Evolutionary conservation across 2,329 filamentous ascomycete genomes (phyloP).

Genomic region (Xylariaceae sp.): DNA sequence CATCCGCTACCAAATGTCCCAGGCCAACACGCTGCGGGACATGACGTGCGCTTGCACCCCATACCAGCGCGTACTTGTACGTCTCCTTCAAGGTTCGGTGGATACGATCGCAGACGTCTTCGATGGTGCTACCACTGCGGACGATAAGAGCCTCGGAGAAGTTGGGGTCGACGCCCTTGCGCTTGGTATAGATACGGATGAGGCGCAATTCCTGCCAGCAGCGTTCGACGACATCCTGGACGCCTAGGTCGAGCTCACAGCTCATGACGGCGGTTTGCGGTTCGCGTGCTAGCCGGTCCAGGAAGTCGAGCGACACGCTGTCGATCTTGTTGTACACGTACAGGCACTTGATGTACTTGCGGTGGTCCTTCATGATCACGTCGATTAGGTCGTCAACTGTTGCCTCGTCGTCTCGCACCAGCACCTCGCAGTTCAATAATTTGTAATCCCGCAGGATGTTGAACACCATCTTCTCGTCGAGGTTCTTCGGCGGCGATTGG

Average conservation of each 20-base stretch:
- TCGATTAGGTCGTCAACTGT: slow-evolving; percentile 99
- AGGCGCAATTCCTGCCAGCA: slow-evolving; percentile 93
- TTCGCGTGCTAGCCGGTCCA: slow-evolving; percentile 90
- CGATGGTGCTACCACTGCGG: slow-evolving; percentile 82
- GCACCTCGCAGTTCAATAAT: slow-evolving; percentile 95
- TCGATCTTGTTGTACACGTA: slow-evolving; percentile 99
- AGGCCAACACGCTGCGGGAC: slow-evolving; percentile 92
- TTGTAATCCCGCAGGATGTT: slow-evolving; percentile 99
- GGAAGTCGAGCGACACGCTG: slow-evolving; percentile 87
- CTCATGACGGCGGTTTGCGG: slow-evolving; percentile 96
- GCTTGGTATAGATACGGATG: slow-evolving; percentile 95
- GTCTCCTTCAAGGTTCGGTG: slow-evolving; percentile 95
- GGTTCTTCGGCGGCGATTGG: slow-evolving; percentile 81
- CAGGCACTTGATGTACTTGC: slow-evolving; percentile 93
- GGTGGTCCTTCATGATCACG: slow-evolving; percentile 98
- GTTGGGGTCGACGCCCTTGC: slow-evolving; percentile 88
- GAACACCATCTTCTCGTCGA: slow-evolving; percentile 98
- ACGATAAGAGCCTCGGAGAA: slow-evolving; percentile 95
- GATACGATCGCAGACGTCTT: slow-evolving; percentile 96
- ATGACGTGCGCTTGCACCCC: slow-evolving; percentile 95
- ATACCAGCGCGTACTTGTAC: slow-evolving; percentile 98
- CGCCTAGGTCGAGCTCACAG: slow-evolving; percentile 92
- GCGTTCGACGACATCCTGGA: slow-evolving; percentile 90
- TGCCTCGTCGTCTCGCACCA: slow-evolving; percentile 91
- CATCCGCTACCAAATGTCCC: slow-evolving; percentile 75